phyloP scores from a whole-genome alignment of 2,329 filamentous ascomycete genomes.

The Incumbomyces lentus region DNA sequence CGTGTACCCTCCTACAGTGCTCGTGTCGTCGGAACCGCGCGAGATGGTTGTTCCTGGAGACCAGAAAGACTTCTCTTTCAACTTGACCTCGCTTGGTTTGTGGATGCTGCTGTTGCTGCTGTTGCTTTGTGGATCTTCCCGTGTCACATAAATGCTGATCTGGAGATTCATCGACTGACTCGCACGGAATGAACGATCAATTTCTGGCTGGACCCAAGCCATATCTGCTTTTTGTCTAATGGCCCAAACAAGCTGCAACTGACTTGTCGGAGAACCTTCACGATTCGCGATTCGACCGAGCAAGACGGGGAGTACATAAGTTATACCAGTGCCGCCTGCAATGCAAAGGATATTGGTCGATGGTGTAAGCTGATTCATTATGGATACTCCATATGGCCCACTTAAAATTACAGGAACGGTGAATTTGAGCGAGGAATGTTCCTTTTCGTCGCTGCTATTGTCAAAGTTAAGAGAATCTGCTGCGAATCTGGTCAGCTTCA shows the following conservation, averaged over 20 bases:
- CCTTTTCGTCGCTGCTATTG: constrained; percentile 9
- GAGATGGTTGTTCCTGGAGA: constrained; percentile 5
- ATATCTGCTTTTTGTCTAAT: constrained; percentile 46
- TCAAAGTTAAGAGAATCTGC: constrained; percentile 12
- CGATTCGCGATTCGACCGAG: constrained; percentile 27
- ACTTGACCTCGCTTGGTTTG: constrained; percentile 12
- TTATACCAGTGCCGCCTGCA: constrained; percentile 50
- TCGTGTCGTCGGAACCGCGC: neutral
- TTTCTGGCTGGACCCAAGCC: constrained; percentile 49
- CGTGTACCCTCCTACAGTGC: neutral
- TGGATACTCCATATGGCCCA: constrained; percentile 49
- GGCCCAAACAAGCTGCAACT: constrained; percentile 56
- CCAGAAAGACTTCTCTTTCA: constrained; percentile 15
- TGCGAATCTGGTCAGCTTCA: constrained; percentile 41
- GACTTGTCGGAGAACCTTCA: constrained; percentile 26
- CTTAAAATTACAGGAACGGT: constrained; percentile 50
- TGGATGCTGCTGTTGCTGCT: constrained; percentile 17
- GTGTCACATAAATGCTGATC: constrained; percentile 51
- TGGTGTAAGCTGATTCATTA: constrained; percentile 11
- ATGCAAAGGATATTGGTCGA: constrained; percentile 42
- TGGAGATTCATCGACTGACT: constrained; percentile 33
- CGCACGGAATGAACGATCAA: constrained; percentile 39
- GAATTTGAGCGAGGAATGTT: constrained; percentile 6
- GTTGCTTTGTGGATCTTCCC: constrained; percentile 29
- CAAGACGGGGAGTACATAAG: constrained; percentile 45